A percentile compares a stretch with the other conserved stretches of the same genome.
Conservation (phyloP, 495 filamentous ascomycete genomes). For the Lophiostoma macrostomum region DNA sequence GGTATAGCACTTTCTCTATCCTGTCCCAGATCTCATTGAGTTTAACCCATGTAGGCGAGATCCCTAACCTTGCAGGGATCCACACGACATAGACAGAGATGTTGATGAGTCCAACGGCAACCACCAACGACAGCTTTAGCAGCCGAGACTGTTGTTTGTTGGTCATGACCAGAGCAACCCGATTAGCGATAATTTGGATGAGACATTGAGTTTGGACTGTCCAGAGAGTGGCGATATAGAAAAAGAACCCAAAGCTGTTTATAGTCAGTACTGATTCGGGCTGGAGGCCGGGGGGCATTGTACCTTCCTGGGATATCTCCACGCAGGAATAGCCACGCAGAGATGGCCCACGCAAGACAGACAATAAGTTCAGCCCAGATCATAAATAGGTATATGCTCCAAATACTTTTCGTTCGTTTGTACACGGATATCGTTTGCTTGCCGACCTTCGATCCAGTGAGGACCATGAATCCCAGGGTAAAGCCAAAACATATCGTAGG, state of each 20-base stretch:
- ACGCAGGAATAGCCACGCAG: too few species aligned
- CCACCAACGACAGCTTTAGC: neutral
- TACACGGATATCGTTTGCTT: neutral
- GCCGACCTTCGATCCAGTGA: neutral
- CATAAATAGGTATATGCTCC: neutral
- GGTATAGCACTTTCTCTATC: slow-evolving; percentile 13
- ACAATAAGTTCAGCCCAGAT: slow-evolving; percentile 5
- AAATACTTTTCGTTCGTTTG: neutral
- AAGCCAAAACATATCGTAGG: neutral
- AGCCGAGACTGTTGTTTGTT: slow-evolving; percentile 4
- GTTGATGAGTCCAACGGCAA: slow-evolving; percentile 9
- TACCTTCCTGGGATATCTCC: too few species aligned
- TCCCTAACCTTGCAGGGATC: slow-evolving; percentile 9
- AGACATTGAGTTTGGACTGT: too few species aligned
- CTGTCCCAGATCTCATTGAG: slow-evolving; percentile 20
- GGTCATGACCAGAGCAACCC: slow-evolving; percentile 17
- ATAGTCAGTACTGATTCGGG: too few species aligned
- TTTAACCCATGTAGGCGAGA: neutral
- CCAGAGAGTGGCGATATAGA: too few species aligned
- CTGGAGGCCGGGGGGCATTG: too few species aligned
- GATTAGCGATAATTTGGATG: too few species aligned
- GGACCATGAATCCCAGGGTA: neutral
- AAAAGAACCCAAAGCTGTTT: too few species aligned
- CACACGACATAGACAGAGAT: slow-evolving; percentile 20
- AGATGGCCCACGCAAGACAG: too few species aligned